Base-by-base conservation (phyloP, 306 rosid genomes). In the Heteromeles arbutifolia region DNA sequence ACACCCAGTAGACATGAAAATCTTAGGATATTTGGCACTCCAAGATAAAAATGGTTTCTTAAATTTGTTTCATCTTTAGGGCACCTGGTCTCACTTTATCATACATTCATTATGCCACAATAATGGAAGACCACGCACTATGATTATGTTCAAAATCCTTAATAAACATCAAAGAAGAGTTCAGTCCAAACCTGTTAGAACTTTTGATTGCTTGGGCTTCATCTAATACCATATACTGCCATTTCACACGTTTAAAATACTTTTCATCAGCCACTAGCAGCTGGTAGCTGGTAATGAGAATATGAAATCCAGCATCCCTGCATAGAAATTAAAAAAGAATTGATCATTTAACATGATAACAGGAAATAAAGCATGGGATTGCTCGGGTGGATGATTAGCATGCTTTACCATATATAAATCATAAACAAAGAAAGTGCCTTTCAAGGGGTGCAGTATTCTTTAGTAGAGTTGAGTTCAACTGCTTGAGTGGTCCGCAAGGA, bases 181-280 rank as follows among this genome's bases (percentile, higher is more conserved):
- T 61, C 53, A 64, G 80, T 64, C 59, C 80, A 29, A 79, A 96
- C 99, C 99, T 96, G 85, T 75, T 84, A 10, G 99, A 61, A 86
- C 97, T 92, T 85, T 96, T 96, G 70, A 96, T 96, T 74, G 99
- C 99, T 82, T 96, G 98, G 62, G 99, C 99, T 86, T 96, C 99
- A 85, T 96, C 99, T 83, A 96, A 87, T 75, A 96, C 98, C 99
- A 96, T 96, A 82, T 96, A 96, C 75, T 96, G 99, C 99, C 99
- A 96, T 85, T 92, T 96, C 80, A 96, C 97, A 25, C 98, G 97
- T 50, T 91, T 97, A 75, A 96, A 92, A 78, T 54, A 83, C 91
- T 92, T 92, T 81, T 84, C 96, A 83, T 96, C 99, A 37, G 88
- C 29, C 71, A 96, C 99, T 57, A 96, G 91, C 70, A 96, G 87